Evolutionary conservation across 306 rosid genomes (phyloP).

Genomic region (Arachis hypogaea): DNA sequence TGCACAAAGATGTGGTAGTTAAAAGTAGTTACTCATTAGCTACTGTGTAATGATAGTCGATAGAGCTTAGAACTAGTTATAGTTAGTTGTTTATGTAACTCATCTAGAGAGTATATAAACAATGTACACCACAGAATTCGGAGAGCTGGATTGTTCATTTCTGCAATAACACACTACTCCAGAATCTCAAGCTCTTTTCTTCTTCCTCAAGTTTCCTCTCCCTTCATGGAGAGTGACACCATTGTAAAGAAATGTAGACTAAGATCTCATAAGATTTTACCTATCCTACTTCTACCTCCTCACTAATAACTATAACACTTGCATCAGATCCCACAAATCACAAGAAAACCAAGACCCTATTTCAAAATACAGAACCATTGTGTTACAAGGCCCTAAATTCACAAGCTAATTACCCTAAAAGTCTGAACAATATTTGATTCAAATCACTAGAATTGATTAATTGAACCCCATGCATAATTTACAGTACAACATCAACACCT

Average conservation of each 20-base stretch:
- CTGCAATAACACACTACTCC: no score
- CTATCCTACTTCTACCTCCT: slow-evolving; percentile 7
- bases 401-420: neutral
- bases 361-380: neutral
- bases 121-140: no score
- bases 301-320: slow-evolving; percentile 1
- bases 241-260: neutral
- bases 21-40: no score
- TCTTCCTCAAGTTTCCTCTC: no score
- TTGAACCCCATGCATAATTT: neutral
- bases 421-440: slow-evolving; percentile 1
- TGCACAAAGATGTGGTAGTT: no score
- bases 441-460: slow-evolving; percentile 2
- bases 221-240: no score
- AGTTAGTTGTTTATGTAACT: no score
- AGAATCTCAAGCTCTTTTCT: no score
- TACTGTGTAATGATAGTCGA: no score
- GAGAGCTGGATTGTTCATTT: no score
- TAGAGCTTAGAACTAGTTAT: no score
- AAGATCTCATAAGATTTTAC: neutral
- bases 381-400: slow-evolving; percentile 1
- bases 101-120: no score
- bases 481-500: slow-evolving; percentile 11
- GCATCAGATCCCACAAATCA: slow-evolving; percentile 1
- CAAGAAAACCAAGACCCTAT: slow-evolving; percentile 2